These are phyloP conservation scores for Maudiozyma turicensis DNA, from an alignment of 805 yeast genomes.

Conservation along the genomic window DNA sequence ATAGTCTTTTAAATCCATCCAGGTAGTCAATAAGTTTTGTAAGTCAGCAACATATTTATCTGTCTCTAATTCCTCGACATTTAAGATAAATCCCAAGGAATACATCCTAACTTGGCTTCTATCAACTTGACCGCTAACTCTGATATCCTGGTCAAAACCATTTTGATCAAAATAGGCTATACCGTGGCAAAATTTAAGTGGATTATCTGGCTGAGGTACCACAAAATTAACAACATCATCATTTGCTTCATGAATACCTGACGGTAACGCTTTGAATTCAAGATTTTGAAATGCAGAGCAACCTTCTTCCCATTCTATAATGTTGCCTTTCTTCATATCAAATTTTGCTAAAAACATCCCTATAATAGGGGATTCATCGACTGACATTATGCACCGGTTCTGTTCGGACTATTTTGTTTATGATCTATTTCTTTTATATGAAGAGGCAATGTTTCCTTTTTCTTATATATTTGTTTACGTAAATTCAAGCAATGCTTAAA, in stretches of 20 bases:
- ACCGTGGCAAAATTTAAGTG: constrained; percentile 31
- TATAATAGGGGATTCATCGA: background rate
- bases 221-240: constrained; percentile 49
- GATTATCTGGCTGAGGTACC: constrained; percentile 20
- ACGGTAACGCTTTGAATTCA: constrained; percentile 59
- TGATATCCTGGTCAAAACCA: constrained; percentile 19
- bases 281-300: constrained; percentile 31
- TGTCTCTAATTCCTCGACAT: constrained; percentile 7
- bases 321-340: constrained; percentile 28
- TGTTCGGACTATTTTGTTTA: no score
- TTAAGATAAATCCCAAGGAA: constrained; percentile 50
- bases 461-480: no score
- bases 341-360: constrained; percentile 25
- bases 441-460: no score
- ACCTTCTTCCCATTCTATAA: constrained; percentile 18
- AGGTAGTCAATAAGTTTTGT: constrained; percentile 13
- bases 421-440: background rate
- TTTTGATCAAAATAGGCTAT: constrained; percentile 44
- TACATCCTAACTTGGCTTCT: constrained; percentile 46
- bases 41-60: constrained; percentile 15
- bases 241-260: constrained; percentile 48
- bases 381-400: background rate
- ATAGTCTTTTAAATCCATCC: constrained; percentile 11
- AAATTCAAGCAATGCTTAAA: no score
- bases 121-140: constrained; percentile 22